These are phyloP conservation scores for Cladorrhinum sp. DNA, from an alignment of 2,329 filamentous ascomycete genomes.

Conservation along the genomic window DNA sequence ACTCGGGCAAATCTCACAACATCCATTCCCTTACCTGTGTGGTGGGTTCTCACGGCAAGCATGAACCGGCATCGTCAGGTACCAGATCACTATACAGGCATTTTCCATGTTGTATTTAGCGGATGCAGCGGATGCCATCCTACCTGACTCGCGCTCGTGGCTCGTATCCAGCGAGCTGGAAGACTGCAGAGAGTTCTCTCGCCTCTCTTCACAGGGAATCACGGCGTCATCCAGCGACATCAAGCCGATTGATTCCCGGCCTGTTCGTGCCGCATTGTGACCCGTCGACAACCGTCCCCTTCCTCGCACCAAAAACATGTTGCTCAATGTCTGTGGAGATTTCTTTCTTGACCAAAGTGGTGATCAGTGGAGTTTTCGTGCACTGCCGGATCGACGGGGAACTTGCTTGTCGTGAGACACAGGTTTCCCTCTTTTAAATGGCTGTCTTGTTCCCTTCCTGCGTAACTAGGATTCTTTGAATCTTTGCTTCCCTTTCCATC, in stretches of 20 bases:
- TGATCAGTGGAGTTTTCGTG: slow-evolving; percentile 12
- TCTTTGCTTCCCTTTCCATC: slow-evolving; percentile 1
- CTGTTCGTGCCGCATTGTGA: neutral
- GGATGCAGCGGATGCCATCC: neutral
- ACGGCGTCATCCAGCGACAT: neutral
- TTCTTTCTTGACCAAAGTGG: slow-evolving; percentile 8
- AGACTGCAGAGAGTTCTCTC: neutral
- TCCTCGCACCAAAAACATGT: neutral
- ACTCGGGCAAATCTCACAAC: neutral
- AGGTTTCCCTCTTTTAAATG: neutral
- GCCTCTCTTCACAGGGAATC: neutral
- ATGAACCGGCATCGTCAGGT: neutral
- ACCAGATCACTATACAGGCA: neutral
- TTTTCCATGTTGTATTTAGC: neutral
- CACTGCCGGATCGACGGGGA: slow-evolving; percentile 10
- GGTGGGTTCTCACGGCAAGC: neutral
- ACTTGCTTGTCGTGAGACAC: slow-evolving; percentile 2
- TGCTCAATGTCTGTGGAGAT: slow-evolving; percentile 9
- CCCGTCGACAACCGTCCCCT: neutral
- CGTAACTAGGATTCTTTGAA: neutral
- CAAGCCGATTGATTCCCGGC: neutral
- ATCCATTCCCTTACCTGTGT: neutral
- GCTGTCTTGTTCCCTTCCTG: neutral
- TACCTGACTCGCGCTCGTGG: neutral
- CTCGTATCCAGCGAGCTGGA: neutral